Evolutionary conservation across 495 filamentous ascomycete species (phyloP).

Genomic region (Lophiostoma macrostomum): DNA sequence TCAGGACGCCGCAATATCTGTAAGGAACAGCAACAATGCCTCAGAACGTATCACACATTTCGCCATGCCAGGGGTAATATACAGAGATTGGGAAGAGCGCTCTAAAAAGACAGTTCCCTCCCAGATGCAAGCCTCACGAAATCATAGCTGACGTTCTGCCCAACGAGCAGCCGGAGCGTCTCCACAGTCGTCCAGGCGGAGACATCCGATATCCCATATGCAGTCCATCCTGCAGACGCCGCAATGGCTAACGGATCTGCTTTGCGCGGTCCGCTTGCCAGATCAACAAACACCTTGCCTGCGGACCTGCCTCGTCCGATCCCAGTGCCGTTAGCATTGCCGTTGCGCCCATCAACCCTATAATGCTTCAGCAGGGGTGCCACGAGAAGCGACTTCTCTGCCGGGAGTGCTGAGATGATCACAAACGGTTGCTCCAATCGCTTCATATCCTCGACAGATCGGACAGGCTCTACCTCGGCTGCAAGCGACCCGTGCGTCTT

Average conservation of each 20-base stretch:
- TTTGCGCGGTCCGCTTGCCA: constrained; percentile 66
- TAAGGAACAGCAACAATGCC: constrained; percentile 2
- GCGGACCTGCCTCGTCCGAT: constrained; percentile 45
- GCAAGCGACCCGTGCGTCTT: constrained; percentile 62
- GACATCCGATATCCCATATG: constrained; percentile 74
- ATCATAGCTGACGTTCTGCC: constrained; percentile 82
- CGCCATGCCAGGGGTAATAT: too few species aligned
- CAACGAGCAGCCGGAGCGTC: constrained; percentile 71
- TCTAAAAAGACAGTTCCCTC: constrained; percentile 61
- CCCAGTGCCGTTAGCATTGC: constrained; percentile 37
- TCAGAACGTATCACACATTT: background rate
- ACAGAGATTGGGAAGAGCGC: background rate
- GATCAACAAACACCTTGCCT: constrained; percentile 76
- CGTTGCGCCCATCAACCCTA: constrained; percentile 28
- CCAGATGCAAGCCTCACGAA: constrained; percentile 78
- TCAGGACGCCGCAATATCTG: constrained; percentile 4
- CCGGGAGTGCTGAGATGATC: constrained; percentile 72
- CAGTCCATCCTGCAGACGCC: constrained; percentile 67
- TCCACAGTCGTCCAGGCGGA: constrained; percentile 80
- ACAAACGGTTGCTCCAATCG: constrained; percentile 72
- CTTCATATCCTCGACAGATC: constrained; percentile 74
- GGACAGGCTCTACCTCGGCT: constrained; percentile 70
- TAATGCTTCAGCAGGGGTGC: constrained; percentile 72
- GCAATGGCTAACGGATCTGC: constrained; percentile 67
- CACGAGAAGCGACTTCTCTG: constrained; percentile 75